Conservation (phyloP, 306 rosid genomes). For the Cicer cuneatum region DNA sequence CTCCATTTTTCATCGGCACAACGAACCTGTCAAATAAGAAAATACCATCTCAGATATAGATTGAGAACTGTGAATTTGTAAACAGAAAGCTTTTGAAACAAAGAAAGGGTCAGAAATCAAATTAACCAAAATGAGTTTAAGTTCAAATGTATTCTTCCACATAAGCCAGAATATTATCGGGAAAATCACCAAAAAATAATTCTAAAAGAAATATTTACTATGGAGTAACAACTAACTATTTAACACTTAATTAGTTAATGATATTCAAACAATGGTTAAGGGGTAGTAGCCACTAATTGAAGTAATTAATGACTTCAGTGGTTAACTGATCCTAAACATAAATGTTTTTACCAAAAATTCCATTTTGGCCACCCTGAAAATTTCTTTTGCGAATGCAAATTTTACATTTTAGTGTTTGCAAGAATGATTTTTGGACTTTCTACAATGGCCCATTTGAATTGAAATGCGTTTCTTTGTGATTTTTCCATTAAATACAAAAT, state of each 20-base stretch:
- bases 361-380: conserved; percentile 4
- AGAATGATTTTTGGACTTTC: conserved; percentile 19
- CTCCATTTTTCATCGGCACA: conserved; percentile 91
- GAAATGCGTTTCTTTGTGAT: not conserved
- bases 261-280: conserved; percentile 21
- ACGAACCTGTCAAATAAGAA: conserved; percentile 60
- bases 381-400: not conserved
- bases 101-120: not conserved
- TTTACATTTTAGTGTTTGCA: not conserved
- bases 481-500: conserved; percentile 7
- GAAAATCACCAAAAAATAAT: conserved; percentile 4
- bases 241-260: not conserved
- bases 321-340: conserved; percentile 7
- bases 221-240: conserved; percentile 30
- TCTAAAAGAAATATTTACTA: conserved; percentile 21
- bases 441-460: conserved; percentile 12
- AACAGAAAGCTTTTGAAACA: not conserved
- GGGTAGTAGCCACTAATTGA: conserved; percentile 34
- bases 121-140: conserved; percentile 10
- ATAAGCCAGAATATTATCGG: conserved; percentile 15
- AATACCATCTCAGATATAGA: conserved; percentile 18
- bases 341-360: conserved; percentile 2
- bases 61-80: not conserved
- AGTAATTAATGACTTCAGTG: conserved; percentile 13
- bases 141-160: conserved; percentile 36